Evolutionary conservation across 2,329 filamentous ascomycete genomes (phyloP).

Genomic region (Ophiocordyceps robertsii): DNA sequence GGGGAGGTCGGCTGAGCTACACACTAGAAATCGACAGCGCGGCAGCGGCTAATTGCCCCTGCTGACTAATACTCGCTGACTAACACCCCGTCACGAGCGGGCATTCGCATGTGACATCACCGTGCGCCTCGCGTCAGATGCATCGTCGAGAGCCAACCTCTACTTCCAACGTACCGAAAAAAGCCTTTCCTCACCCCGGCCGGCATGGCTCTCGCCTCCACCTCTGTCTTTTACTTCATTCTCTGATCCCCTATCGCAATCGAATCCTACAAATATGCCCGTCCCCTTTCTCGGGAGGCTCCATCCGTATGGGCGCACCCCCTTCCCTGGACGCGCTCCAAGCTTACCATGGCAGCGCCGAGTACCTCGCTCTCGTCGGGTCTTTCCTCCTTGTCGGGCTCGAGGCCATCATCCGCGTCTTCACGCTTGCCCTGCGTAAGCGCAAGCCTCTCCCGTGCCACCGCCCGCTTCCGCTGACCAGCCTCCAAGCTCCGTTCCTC

Average conservation of each 20-base stretch:
- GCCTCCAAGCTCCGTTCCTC: conserved; percentile 53
- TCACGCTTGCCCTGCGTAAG: conserved; percentile 79
- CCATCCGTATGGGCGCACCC: conserved; percentile 26
- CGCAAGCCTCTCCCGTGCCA: conserved; percentile 8
- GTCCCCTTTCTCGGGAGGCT: conserved; percentile 39
- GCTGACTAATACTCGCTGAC: too few species aligned
- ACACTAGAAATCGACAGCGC: too few species aligned
- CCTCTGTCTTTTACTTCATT: neutral
- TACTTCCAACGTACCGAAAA: neutral
- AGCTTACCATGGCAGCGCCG: conserved; percentile 37
- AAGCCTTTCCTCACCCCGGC: neutral
- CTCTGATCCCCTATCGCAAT: neutral
- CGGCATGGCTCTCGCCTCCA: neutral
- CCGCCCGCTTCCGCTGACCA: conserved; percentile 1
- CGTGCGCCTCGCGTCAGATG: neutral
- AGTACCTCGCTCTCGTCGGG: conserved; percentile 76
- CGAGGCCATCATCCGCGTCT: conserved; percentile 69
- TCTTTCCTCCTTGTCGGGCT: conserved; percentile 74
- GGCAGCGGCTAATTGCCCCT: too few species aligned
- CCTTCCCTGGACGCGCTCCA: neutral
- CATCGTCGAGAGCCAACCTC: neutral
- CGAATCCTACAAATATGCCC: conserved; percentile 24
- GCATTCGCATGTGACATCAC: conserved; percentile 5
- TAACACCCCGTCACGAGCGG: too few species aligned
- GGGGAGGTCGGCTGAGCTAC: too few species aligned